A percentile compares a stretch with the other conserved stretches of the same genome.
Conservation (phyloP, 2,329 filamentous ascomycete genomes). For the Stylonectria norvegica region DNA sequence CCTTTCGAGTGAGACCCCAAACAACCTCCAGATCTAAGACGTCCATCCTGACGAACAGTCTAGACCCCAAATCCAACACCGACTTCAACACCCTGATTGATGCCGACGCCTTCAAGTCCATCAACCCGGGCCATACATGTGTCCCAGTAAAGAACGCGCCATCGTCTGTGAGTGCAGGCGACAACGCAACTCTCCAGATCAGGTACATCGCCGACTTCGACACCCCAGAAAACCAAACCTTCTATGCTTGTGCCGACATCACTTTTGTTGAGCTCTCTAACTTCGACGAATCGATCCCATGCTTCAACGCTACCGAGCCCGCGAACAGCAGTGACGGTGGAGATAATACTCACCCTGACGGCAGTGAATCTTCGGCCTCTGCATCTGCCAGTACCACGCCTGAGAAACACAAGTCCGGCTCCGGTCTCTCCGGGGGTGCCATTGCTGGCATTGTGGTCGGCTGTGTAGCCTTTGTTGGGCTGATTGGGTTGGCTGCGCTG, state of each 20-base stretch:
- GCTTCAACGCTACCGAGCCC: constrained; percentile 43
- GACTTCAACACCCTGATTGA: constrained; percentile 41
- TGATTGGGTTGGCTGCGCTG: constrained; percentile 59
- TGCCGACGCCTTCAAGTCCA: constrained; percentile 33
- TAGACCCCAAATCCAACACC: constrained; percentile 38
- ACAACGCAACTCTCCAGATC: constrained; percentile 48
- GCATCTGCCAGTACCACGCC: constrained; percentile 4
- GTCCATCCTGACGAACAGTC: neutral
- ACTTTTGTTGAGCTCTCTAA: constrained; percentile 36
- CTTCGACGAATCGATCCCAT: constrained; percentile 35
- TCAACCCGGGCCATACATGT: constrained; percentile 47
- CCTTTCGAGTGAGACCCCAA: constrained; percentile 38
- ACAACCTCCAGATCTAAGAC: neutral
- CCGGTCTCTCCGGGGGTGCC: constrained; percentile 58
- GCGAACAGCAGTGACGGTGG: constrained; percentile 22
- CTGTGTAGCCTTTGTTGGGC: constrained; percentile 57
- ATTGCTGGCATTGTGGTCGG: constrained; percentile 76
- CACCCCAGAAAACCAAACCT: constrained; percentile 41
- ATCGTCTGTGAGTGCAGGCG: constrained; percentile 34
- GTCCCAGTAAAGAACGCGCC: constrained; percentile 36
- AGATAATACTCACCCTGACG: constrained; percentile 4
- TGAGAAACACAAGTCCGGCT: constrained; percentile 20
- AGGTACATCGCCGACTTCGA: constrained; percentile 45
- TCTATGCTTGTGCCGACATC: constrained; percentile 50
- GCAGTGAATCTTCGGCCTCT: constrained; percentile 13